A percentile compares a stretch with the other conserved stretches of the same genome.
These are phyloP conservation scores for Ocimum tenuiflorum DNA, from an alignment of 257 asterid species.

Conservation along the genomic window DNA sequence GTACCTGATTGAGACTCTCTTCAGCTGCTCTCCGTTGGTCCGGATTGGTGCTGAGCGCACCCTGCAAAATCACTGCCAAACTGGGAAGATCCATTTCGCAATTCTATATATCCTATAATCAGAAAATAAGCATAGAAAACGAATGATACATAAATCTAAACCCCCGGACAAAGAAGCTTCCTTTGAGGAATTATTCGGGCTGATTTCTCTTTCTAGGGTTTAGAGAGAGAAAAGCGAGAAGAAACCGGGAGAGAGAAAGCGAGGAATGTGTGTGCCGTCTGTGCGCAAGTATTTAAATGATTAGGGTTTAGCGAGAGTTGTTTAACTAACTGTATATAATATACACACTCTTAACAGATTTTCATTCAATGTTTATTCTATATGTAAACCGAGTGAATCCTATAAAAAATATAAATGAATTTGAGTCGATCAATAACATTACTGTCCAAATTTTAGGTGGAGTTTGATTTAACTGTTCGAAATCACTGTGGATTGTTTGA, in stretches of 20 bases:
- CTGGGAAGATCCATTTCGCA: conserved; percentile 70
- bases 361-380: no score
- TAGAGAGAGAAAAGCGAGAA: conserved; percentile 22
- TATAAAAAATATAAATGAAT: no score
- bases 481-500: no score
- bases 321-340: conserved; percentile 24
- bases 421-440: no score
- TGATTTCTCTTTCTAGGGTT: conserved; percentile 40
- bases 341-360: no score
- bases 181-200: conserved; percentile 3
- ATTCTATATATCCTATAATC: neutral
- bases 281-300: conserved; percentile 35
- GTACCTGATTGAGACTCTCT: conserved; percentile 81
- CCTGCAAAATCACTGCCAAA: conserved; percentile 60
- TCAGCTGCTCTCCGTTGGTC: conserved; percentile 86
- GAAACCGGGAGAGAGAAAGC: conserved; percentile 31
- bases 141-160: conserved; percentile 10
- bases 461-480: no score
- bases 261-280: conserved; percentile 24
- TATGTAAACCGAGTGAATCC: no score
- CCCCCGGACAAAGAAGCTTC: conserved; percentile 24
- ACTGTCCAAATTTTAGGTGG: no score
- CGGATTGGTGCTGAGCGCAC: conserved; percentile 79
- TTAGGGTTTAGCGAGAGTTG: conserved; percentile 43
- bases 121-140: neutral